Conservation (phyloP, 148 eudicot species). For the Vaccinium corymbosum region DNA sequence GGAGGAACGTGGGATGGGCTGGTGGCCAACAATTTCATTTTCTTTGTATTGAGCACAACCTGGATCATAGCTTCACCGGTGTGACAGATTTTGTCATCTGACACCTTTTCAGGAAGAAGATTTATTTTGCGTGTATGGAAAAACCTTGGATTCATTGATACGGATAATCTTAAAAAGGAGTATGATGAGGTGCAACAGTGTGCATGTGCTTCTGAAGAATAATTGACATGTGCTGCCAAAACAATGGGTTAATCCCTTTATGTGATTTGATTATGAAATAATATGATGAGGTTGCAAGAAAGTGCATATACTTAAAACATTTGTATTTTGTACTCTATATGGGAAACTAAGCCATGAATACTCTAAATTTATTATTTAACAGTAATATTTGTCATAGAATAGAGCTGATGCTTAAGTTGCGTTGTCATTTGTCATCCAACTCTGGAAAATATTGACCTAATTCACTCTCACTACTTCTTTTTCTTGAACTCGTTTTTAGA, state of each 20-base stretch:
- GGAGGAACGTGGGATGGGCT: neutral
- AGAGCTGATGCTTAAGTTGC: neutral
- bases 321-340: neutral
- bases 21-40: neutral
- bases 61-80: neutral
- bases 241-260: neutral
- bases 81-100: neutral
- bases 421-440: neutral
- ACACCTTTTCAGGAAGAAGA: neutral
- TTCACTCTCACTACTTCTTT: neutral
- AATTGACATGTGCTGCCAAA: constrained; percentile 4
- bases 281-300: neutral
- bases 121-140: neutral
- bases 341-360: neutral
- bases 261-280: neutral
- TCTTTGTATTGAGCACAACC: neutral
- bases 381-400: neutral
- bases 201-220: neutral
- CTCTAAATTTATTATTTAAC: neutral
- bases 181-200: neutral
- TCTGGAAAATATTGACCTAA: neutral
- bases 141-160: neutral
- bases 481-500: neutral
- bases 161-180: neutral
- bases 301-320: neutral